Percentiles rank a stretch among this genome's conserved stretches.
Conservation (phyloP, 225 moss, liverwort and hornwort genomes). For the Bryoerythrophyllum caledonicum region DNA sequence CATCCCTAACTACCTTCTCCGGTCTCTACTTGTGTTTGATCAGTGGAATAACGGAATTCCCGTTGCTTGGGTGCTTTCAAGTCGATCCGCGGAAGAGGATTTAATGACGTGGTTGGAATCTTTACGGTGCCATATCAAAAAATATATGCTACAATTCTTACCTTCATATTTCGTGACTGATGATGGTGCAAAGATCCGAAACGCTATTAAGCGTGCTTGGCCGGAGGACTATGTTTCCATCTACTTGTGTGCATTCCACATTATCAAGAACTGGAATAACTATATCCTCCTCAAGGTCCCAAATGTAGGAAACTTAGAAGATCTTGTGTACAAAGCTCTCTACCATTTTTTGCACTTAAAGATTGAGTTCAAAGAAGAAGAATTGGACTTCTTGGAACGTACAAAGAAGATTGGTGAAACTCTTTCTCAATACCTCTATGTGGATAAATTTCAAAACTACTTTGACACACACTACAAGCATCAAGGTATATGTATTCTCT, state of each 20-base stretch:
- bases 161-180: background rate
- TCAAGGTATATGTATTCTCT: too few relatives aligned
- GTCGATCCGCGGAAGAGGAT: background rate
- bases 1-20: background rate
- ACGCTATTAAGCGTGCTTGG: background rate
- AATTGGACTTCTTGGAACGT: too few relatives aligned
- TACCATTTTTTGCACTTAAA: background rate
- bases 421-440: too few relatives aligned
- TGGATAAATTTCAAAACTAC: too few relatives aligned
- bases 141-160: too few relatives aligned
- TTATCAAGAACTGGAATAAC: background rate
- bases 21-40: background rate
- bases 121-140: background rate
- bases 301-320: background rate
- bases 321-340: background rate
- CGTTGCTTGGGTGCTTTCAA: background rate
- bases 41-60: background rate
- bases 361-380: background rate
- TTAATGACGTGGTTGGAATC: background rate
- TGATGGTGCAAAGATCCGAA: background rate
- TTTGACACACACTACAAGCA: too few relatives aligned
- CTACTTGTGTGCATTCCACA: background rate
- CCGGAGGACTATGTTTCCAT: background rate
- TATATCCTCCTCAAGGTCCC: background rate
- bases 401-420: too few relatives aligned